A percentile compares a stretch with the other conserved stretches of the same genome.
Conservation (phyloP, 192 early-diverging fungal species). For the Phycomyces blakesleeanus region DNA sequence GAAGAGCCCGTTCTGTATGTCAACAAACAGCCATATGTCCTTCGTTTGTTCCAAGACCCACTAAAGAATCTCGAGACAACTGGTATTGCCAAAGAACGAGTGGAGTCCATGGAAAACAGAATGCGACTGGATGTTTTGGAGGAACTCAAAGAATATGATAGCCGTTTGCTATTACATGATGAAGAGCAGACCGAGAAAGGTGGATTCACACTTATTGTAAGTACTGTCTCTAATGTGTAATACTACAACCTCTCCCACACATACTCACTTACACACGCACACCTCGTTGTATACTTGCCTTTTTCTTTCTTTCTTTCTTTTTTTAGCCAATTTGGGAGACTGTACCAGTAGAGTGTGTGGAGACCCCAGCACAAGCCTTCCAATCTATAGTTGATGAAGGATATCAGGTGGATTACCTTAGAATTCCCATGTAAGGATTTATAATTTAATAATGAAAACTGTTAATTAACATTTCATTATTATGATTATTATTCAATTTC, state of each 20-base stretch:
- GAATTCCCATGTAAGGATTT: constrained; percentile 52
- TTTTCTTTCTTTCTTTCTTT: neutral
- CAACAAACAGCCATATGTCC: constrained; percentile 54
- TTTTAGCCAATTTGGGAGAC: constrained; percentile 49
- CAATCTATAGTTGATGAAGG: constrained; percentile 49
- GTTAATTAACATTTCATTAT: too few relatives aligned
- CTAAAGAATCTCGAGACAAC: constrained; percentile 62
- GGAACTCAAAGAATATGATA: constrained; percentile 48
- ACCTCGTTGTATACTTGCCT: too few relatives aligned
- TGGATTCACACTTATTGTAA: constrained; percentile 49
- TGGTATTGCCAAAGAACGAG: constrained; percentile 59
- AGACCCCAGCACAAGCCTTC: constrained; percentile 58
- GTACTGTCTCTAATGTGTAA: neutral
- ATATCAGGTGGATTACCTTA: constrained; percentile 52
- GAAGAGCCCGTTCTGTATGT: constrained; percentile 68
- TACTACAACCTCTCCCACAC: too few relatives aligned
- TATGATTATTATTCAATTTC: too few relatives aligned
- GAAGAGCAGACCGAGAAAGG: constrained; percentile 42
- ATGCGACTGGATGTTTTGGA: constrained; percentile 54
- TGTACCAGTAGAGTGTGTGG: constrained; percentile 43
- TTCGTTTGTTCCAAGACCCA: constrained; percentile 59
- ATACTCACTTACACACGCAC: too few relatives aligned
- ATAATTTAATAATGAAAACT: neutral
- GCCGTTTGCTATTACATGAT: constrained; percentile 55
- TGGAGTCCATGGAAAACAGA: constrained; percentile 58